Evolutionary conservation across 345 rosid species (phyloP).

Genomic region (Conringia planisiliqua): DNA sequence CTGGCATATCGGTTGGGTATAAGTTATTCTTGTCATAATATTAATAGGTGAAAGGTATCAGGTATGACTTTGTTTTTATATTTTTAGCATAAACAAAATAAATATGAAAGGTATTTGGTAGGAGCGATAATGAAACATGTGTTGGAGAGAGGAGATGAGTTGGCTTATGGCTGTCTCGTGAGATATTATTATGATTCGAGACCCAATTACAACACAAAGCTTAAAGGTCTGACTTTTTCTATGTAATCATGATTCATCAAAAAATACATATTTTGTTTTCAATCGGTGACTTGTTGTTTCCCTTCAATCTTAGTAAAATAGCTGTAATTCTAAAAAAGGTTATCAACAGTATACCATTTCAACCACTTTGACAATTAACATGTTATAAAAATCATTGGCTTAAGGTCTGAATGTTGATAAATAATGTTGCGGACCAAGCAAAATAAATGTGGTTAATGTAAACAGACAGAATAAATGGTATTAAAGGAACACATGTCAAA

Average conservation of each 20-base stretch:
- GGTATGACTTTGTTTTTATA: neutral
- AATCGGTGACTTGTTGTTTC: neutral
- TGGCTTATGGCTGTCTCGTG: slow-evolving; percentile 28
- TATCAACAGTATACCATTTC: neutral
- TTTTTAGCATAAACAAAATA: neutral
- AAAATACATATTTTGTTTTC: neutral
- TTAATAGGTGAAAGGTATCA: neutral
- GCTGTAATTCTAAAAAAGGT: neutral
- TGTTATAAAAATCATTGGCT: neutral
- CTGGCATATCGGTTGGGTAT: neutral
- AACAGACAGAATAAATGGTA: neutral
- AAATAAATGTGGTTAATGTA: neutral
- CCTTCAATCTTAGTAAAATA: neutral
- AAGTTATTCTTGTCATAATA: too few species aligned
- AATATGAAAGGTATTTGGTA: slow-evolving; percentile 19
- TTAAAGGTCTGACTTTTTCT: slow-evolving; percentile 15
- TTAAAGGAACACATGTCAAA: neutral
- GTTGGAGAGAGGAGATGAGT: slow-evolving; percentile 28
- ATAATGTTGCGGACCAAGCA: neutral
- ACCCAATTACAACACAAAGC: slow-evolving; percentile 13
- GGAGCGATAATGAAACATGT: slow-evolving; percentile 25
- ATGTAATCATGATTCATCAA: slow-evolving; percentile 16
- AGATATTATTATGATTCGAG: slow-evolving; percentile 23
- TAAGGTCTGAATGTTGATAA: neutral
- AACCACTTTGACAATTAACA: neutral